Percentiles rank a stretch among this genome's conserved stretches.
Evolutionary conservation across 1,139 yeast genomes (phyloP).

Genomic region (Zygosaccharomyces pseudobailii): DNA sequence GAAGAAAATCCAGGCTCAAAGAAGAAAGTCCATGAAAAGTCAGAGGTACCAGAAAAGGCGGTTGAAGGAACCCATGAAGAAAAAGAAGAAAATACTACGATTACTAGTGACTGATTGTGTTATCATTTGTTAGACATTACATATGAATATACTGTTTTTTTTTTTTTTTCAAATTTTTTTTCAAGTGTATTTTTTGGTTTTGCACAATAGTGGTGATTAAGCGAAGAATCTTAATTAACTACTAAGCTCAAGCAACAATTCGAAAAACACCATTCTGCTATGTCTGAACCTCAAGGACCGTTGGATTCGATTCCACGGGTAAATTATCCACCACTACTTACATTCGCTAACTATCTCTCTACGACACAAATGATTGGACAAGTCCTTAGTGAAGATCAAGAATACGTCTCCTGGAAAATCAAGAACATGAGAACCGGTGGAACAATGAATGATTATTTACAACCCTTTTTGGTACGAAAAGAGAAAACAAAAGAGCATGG

Average conservation of each 20-base stretch:
- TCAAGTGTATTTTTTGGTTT: too few species aligned
- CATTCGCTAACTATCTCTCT: conserved; percentile 28
- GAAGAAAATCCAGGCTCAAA: conserved; percentile 9
- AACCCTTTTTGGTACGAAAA: conserved; percentile 1
- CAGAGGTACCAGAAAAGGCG: not conserved
- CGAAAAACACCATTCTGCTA: not conserved
- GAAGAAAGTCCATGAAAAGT: not conserved
- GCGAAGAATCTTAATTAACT: not conserved
- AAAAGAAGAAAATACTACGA: not conserved
- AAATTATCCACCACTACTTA: conserved; percentile 29
- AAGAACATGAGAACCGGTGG: conserved; percentile 32
- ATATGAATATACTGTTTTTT: not conserved
- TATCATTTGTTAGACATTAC: too few species aligned
- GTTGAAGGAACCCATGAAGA: not conserved
- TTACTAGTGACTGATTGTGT: not conserved
- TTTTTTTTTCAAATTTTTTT: not conserved
- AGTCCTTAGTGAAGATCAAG: conserved; percentile 33
- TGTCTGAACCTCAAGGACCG: conserved; percentile 31
- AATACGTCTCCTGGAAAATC: conserved; percentile 32
- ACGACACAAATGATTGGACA: conserved; percentile 34
- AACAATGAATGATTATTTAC: conserved; percentile 25
- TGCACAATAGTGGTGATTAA: not conserved
- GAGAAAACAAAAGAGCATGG: conserved; percentile 1
- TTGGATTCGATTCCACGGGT: conserved; percentile 28
- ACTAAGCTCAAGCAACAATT: not conserved